phyloP scores from a whole-genome alignment of 306 rosid genomes.

The Trifolium subterraneum region DNA sequence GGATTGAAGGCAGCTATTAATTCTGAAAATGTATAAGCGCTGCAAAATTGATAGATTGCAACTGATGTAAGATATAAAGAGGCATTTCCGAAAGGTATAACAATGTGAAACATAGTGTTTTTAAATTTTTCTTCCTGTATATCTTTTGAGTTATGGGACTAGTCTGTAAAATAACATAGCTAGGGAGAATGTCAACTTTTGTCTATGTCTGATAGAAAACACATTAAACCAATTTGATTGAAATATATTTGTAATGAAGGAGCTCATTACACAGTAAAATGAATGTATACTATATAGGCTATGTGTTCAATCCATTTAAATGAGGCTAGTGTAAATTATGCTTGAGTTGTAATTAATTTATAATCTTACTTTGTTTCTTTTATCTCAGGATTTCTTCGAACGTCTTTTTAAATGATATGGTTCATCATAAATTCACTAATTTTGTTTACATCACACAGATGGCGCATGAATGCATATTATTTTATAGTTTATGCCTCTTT shows the following conservation, averaged over 20 bases:
- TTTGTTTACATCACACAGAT: neutral
- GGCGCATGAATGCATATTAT: neutral
- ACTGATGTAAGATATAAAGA: slow-evolving; percentile 7
- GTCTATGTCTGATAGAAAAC: slow-evolving; percentile 8
- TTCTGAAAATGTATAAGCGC: slow-evolving; percentile 2
- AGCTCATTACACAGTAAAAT: slow-evolving; percentile 19
- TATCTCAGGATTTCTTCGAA: slow-evolving; percentile 18
- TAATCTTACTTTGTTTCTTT: slow-evolving; percentile 19
- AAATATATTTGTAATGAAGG: slow-evolving; percentile 21
- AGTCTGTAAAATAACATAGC: slow-evolving; percentile 28
- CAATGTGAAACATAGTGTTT: slow-evolving; percentile 1
- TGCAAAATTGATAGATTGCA: slow-evolving; percentile 19
- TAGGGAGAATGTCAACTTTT: slow-evolving; percentile 25
- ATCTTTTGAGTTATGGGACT: slow-evolving; percentile 1
- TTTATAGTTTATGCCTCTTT: slow-evolving; percentile 1
- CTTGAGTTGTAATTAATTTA: slow-evolving; percentile 5
- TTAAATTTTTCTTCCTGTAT: slow-evolving; percentile 5
- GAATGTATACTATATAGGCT: neutral
- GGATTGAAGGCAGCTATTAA: slow-evolving; percentile 55
- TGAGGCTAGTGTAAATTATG: slow-evolving; percentile 4
- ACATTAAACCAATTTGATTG: slow-evolving; percentile 21
- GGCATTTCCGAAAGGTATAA: slow-evolving; percentile 38
- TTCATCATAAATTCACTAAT: slow-evolving; percentile 1
- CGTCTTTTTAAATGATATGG: neutral
- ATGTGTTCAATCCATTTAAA: neutral